Base-by-base conservation (phyloP, 2,329 filamentous ascomycete species). In the Furcasterigmium sp. region DNA sequence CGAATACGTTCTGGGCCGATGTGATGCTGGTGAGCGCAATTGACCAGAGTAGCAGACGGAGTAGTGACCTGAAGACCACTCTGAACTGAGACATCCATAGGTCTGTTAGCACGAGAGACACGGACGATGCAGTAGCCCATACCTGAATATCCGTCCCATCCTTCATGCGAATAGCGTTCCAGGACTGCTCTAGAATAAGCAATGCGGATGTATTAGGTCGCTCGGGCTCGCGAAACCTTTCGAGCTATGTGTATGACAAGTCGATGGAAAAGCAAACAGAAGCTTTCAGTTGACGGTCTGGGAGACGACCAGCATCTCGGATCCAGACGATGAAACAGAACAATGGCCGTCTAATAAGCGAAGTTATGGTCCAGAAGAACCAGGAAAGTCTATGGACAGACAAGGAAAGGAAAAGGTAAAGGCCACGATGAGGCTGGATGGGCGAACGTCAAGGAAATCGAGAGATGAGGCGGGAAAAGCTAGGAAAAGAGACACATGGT, bases 61-160 rank as follows among this genome's bases (percentile, higher is more conserved):
- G 39, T 36, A 64, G 52, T 46, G 64, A 59, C 62, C 56, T 58
- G 46, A 47, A 52, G 56, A 65, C 65, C 69, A 72, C 72, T 58
- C 62, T 72, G 63, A 57, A 53, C 52, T 56, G 54, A 56, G 58
- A 62, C 64, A 69, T 72, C 68, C 70, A 26, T 26, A 45, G 36
- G 20, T 9, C 26, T n/a, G 39, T 49, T 32, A 49, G 37, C 3
- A 14, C 14, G 15, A 28, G 18, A 10, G 8, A 15, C 13, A 15
- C 15, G n/a, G 17, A 17, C 10, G 19, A 36, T 8, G 9, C 13
- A n/a, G 6, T 18, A 11, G 30, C 5, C 5, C 36, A 25, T 45
- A 47, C 48, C 42, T 51, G 44, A 36, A 34, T 45, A 34, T 43
- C 44, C 44, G 37, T 51, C 48, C 48, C 48, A 51, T 51, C 46